These are phyloP conservation scores for Boletus tomentosulus DNA, from an alignment of 768 basidiomycete species.

Conservation along the genomic window DNA sequence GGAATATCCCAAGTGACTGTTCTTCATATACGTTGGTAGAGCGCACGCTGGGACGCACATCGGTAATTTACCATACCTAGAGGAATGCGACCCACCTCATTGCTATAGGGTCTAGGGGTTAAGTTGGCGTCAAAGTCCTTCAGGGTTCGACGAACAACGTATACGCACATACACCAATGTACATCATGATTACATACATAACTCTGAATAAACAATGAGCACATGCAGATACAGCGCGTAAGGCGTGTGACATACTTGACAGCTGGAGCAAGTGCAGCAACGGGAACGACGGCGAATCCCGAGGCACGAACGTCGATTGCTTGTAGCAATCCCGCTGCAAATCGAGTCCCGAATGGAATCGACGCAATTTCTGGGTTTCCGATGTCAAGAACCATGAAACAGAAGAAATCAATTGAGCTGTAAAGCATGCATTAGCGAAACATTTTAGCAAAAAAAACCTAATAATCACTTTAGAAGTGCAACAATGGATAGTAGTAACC, in stretches of 20 bases:
- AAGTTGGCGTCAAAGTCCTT: slow-evolving; percentile 3
- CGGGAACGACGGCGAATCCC: slow-evolving; percentile 75
- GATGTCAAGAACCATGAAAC: slow-evolving; percentile 85
- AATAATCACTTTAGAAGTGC: slow-evolving; percentile 56
- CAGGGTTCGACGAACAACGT: neutral
- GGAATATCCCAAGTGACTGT: slow-evolving; percentile 78
- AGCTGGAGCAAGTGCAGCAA: slow-evolving; percentile 78
- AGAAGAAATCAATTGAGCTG: slow-evolving; percentile 83
- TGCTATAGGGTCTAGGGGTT: slow-evolving; percentile 64
- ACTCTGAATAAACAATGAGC: slow-evolving; percentile 45
- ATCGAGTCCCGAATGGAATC: slow-evolving; percentile 67
- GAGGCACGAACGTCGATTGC: slow-evolving; percentile 79
- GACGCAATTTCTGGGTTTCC: slow-evolving; percentile 63
- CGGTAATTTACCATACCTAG: neutral
- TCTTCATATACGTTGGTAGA: slow-evolving; percentile 96
- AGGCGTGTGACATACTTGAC: slow-evolving; percentile 59
- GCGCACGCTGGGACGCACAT: slow-evolving; percentile 57
- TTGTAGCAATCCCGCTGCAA: slow-evolving; percentile 76
- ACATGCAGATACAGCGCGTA: neutral
- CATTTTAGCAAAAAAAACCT: neutral
- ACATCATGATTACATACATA: slow-evolving; percentile 92
- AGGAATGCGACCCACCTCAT: slow-evolving; percentile 51
- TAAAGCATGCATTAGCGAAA: neutral
- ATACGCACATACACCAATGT: slow-evolving; percentile 72
- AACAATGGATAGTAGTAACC: slow-evolving; percentile 77